Evolutionary conservation across 2,329 filamentous ascomycete genomes (phyloP), one percentile per base, ranked within the genome.

Genomic region (Fusarium lyarnte): DNA sequence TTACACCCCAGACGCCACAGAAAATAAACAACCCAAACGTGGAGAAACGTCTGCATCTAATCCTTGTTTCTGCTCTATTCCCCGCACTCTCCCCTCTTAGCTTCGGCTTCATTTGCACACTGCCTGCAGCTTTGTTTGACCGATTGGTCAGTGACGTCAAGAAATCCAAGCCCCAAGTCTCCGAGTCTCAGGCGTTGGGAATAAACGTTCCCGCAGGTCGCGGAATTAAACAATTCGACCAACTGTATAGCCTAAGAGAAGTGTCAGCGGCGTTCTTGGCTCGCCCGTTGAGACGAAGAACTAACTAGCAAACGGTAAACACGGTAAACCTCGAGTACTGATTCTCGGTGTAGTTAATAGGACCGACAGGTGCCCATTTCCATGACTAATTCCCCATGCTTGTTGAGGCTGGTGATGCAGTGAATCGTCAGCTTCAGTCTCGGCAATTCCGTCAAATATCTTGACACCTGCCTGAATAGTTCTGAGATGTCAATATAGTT

Each of bases 91-190:
- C 47, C 38, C 65, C 63, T 73, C 46, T 43, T 54, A 51, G 65
- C 43, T 55, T 53, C 58, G 35, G 62, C 57, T 35, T 60, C 55
- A 64, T 52, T 53, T 38, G 35, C 41, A 67, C 49, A 57, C 35
- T 55, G 55, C 45, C 65, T 58, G 49, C 27, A 58, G 33, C 58
- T 62, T 54, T 58, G 66, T 69, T 66, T 72, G 69, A 45, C 71
- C 63, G 70, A 76, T 76, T 73, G 63, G 66, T 58, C 43, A 53
- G 67, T 77, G 74, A 76, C 70, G 74, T 76, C 73, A 76, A 67
- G 21, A 33, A 25, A 39, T 51, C 31, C 43, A 33, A 25, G 47
- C 25, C 31, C 19, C 38, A 52, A 47, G 51, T 35, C 29, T 31
- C 39, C 39, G 29, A 38, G 33, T 38, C 23, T 39, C 39, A 52